Evolutionary conservation across 2,329 filamentous ascomycete species (phyloP).

Genomic region (Hirsutella minnesotensis): DNA sequence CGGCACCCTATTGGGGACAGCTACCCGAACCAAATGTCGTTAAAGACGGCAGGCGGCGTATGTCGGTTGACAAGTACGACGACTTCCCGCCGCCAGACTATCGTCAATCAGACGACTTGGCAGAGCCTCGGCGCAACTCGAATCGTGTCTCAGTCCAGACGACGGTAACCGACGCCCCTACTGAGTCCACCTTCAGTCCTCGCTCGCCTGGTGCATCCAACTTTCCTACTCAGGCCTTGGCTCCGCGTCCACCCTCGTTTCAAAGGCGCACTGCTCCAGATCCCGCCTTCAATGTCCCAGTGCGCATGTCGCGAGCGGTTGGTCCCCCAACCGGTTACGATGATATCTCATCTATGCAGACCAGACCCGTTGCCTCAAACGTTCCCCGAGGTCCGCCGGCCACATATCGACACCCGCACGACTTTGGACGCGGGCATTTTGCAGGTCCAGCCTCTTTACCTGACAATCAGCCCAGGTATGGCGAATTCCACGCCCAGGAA

Average conservation of each 20-base stretch:
- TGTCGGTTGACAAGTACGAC: slow-evolving; percentile 6
- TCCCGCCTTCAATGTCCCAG: slow-evolving; percentile 20
- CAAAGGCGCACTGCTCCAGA: slow-evolving; percentile 32
- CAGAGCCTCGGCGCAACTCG: slow-evolving; percentile 30
- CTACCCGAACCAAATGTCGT: slow-evolving; percentile 36
- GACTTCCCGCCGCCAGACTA: slow-evolving; percentile 18
- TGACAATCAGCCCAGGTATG: too few species aligned
- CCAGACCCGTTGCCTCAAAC: slow-evolving; percentile 32
- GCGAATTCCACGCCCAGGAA: too few species aligned
- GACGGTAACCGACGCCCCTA: slow-evolving; percentile 20
- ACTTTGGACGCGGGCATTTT: slow-evolving; percentile 13
- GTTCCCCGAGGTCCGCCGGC: slow-evolving; percentile 49
- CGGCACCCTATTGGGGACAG: slow-evolving; percentile 46
- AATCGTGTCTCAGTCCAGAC: slow-evolving; percentile 46
- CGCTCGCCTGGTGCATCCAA: slow-evolving; percentile 41
- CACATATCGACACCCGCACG: slow-evolving; percentile 40
- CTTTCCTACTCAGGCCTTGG: slow-evolving; percentile 38
- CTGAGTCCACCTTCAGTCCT: slow-evolving; percentile 47
- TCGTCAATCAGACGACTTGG: slow-evolving; percentile 17
- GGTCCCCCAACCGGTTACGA: slow-evolving; percentile 20
- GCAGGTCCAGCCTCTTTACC: too few species aligned
- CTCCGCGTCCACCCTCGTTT: slow-evolving; percentile 47
- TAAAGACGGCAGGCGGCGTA: slow-evolving; percentile 19
- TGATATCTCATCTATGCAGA: slow-evolving; percentile 16
- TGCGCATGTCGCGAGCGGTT: slow-evolving; percentile 4